Conservation (phyloP, 1,284 basidiomycete species). For the Uromyces viciae-fabae region DNA sequence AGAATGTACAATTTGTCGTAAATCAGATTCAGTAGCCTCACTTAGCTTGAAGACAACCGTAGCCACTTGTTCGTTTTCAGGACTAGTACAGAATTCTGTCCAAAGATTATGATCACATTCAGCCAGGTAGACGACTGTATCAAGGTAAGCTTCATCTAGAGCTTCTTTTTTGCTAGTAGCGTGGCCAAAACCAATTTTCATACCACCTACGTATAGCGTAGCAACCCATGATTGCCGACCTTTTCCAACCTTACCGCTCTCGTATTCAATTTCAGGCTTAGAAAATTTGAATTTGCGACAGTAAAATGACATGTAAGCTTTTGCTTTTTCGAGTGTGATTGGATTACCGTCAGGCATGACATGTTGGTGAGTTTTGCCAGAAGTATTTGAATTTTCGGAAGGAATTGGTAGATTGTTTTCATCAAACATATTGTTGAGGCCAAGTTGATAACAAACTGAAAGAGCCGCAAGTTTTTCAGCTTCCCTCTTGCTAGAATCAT, state of each 20-base stretch:
- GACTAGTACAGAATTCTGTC: conserved; percentile 62
- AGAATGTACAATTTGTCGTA: conserved; percentile 69
- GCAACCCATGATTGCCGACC: conserved; percentile 67
- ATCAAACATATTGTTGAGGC: conserved; percentile 59
- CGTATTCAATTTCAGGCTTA: conserved; percentile 72
- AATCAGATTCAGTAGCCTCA: conserved; percentile 67
- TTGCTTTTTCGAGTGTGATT: conserved; percentile 71
- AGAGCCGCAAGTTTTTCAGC: conserved; percentile 73
- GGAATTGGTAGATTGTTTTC: conserved; percentile 49
- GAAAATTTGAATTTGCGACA: conserved; percentile 75
- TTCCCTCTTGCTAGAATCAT: conserved; percentile 65
- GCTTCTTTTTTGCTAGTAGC: conserved; percentile 72
- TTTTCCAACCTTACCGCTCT: conserved; percentile 51
- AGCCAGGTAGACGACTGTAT: conserved; percentile 81
- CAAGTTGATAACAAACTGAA: conserved; percentile 68
- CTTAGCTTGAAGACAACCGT: conserved; percentile 70
- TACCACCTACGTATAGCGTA: conserved; percentile 72
- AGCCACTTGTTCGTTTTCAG: conserved; percentile 59
- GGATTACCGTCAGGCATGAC: conserved; percentile 66
- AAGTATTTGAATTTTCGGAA: neutral
- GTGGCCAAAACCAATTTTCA: conserved; percentile 73
- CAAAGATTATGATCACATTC: conserved; percentile 75
- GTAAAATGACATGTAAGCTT: conserved; percentile 92
- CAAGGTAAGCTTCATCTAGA: conserved; percentile 72
- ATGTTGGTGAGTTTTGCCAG: neutral